These are phyloP conservation scores for Kluyveromyces aestuarii DNA, from an alignment of 805 yeast species.

Conservation along the genomic window DNA sequence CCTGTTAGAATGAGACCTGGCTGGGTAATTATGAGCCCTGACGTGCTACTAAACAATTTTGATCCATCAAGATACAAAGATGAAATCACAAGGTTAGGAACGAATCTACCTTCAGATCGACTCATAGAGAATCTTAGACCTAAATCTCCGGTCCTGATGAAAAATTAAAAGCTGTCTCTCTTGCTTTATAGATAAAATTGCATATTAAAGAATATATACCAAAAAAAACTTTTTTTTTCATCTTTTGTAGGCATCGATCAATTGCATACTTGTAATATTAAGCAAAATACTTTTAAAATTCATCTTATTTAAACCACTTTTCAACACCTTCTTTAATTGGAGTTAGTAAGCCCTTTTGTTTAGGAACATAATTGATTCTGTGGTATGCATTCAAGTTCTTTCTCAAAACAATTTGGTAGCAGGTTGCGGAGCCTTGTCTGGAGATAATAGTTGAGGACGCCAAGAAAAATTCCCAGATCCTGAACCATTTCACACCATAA, in stretches of 20 bases:
- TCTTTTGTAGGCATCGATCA: neutral
- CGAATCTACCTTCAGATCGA: conserved; percentile 53
- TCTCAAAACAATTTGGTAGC: conserved; percentile 85
- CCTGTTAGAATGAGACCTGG: conserved; percentile 69
- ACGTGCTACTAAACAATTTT: conserved; percentile 66
- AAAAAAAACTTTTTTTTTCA: neutral
- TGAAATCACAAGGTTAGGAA: conserved; percentile 37
- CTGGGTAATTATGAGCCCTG: conserved; percentile 88
- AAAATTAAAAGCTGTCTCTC: neutral
- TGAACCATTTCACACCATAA: conserved; percentile 84
- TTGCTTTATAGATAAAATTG: neutral
- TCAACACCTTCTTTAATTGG: conserved; percentile 44
- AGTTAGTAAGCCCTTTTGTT: conserved; percentile 61
- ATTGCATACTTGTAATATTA: too few relatives aligned
- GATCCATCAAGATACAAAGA: conserved; percentile 36
- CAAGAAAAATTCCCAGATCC: conserved; percentile 89
- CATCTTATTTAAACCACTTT: conserved; percentile 43
- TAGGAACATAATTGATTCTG: conserved; percentile 72
- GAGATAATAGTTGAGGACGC: conserved; percentile 75
- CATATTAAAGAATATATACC: neutral
- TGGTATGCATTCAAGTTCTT: conserved; percentile 81
- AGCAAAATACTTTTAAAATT: neutral
- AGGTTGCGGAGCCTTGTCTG: conserved; percentile 89
- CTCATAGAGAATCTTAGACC: conserved; percentile 81
- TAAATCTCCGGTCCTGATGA: conserved; percentile 52